These are phyloP conservation scores for Apiospora kogelbergensis DNA, from an alignment of 2,329 filamentous ascomycete species.

Conservation along the genomic window DNA sequence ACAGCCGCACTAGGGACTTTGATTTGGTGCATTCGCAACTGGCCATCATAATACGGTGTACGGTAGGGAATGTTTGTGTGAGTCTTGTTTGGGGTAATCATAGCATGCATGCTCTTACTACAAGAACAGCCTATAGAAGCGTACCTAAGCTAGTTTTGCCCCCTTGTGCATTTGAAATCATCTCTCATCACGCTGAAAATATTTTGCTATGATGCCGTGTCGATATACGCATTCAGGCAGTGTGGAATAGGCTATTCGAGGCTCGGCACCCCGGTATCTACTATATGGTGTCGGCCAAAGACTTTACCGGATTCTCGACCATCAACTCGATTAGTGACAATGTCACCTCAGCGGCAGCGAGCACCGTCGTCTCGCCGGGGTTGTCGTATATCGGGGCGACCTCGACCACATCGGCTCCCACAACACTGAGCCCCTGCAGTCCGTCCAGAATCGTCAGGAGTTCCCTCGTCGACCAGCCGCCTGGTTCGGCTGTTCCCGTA, in stretches of 20 bases:
- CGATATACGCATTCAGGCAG: not conserved
- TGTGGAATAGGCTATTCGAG: not conserved
- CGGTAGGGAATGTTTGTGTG: slow-evolving; percentile 16
- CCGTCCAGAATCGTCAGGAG: slow-evolving; percentile 72
- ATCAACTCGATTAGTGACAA: slow-evolving; percentile 71
- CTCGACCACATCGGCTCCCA: slow-evolving; percentile 80
- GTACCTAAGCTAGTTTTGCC: not conserved
- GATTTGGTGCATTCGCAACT: slow-evolving; percentile 12
- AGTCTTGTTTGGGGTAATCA: slow-evolving; percentile 13
- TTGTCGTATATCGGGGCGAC: slow-evolving; percentile 78
- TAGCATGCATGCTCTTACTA: slow-evolving; percentile 12
- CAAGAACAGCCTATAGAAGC: slow-evolving; percentile 5
- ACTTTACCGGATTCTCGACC: slow-evolving; percentile 42
- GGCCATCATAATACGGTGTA: slow-evolving; percentile 26
- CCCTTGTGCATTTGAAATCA: not conserved
- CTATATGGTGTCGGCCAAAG: slow-evolving; percentile 1
- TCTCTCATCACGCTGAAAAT: not conserved
- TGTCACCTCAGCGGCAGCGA: slow-evolving; percentile 72
- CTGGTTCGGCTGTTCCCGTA: slow-evolving; percentile 77
- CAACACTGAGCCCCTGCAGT: slow-evolving; percentile 68
- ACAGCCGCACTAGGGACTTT: slow-evolving; percentile 6
- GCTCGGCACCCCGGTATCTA: not conserved
- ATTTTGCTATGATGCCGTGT: not conserved
- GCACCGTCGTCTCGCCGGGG: slow-evolving; percentile 67
- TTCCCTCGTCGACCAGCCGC: slow-evolving; percentile 79